Base-by-base conservation (phyloP, 164 flowering plant species). In the Umbilicus rupestris region DNA sequence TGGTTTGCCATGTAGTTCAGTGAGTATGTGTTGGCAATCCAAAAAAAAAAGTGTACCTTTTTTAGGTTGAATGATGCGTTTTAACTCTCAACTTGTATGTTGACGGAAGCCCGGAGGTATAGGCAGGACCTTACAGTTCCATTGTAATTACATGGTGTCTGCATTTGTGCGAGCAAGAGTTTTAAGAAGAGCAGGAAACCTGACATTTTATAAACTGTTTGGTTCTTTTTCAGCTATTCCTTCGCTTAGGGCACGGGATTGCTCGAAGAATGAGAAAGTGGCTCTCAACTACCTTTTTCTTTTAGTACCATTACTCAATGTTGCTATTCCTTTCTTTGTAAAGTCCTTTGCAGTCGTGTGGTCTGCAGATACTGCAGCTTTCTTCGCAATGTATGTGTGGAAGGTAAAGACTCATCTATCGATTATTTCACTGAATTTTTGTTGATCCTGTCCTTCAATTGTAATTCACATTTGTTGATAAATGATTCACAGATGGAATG, bases 231-330 rank as follows among this genome's bases (percentile, higher is more conserved):
- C 87, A 90, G 97, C 97, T 46, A 87, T 93, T 74, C 98, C 98
- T 63, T 90, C 97, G n/a, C 89, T 93, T 49, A 89, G 96, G 44
- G 98, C 98, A 3, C 81, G 98, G 39, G 98, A 93, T 76, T 93
- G 98, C 82, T 87, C 97, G 30, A 90, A 86, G 78, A 86, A 89
- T 63, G 98, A 93, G 79, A 90, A 93, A 77, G 98, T 90, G 78
- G 97, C 98, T 69, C 89, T 93, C 60, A 93, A 93, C 76, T 90
- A 93, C 73, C 92, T 93, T 28, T 93, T 93, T 71, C 82, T 93
- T 70, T 80, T 93, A 39, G 58, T 90, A 63, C 98, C 97, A 12
- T 77, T 93, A 62, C 77, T 93, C 26, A 93, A 90, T 73, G 91
- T 93, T 44, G 58, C 76, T 29, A 90, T 93, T 64, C 98, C 98